Evolutionary conservation across 331 rosid genomes (phyloP).

Genomic region (Erythrophleum ivorense): DNA sequence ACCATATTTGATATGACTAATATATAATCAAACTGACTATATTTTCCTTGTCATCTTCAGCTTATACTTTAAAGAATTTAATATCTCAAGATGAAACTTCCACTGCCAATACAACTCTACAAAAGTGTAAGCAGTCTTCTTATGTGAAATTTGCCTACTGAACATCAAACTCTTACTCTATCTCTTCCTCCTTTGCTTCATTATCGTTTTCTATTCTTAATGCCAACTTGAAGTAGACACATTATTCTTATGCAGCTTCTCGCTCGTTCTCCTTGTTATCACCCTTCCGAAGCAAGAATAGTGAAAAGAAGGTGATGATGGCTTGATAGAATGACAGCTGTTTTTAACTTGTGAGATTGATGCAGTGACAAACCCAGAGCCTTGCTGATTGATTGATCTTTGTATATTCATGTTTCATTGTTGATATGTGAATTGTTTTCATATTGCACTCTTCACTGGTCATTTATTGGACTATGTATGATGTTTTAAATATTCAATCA

Average conservation of each 20-base stretch:
- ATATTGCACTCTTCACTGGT: slow-evolving; percentile 7
- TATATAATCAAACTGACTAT: slow-evolving; percentile 35
- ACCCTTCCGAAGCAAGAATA: slow-evolving; percentile 84
- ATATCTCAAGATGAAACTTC: slow-evolving; percentile 88
- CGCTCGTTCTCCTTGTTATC: slow-evolving; percentile 91
- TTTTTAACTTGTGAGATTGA: slow-evolving; percentile 41
- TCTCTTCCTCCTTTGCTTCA: neutral
- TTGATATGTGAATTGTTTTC: slow-evolving; percentile 42
- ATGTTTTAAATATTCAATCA: slow-evolving; percentile 20
- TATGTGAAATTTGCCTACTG: slow-evolving; percentile 21
- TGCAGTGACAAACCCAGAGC: slow-evolving; percentile 32
- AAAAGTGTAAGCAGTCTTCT: slow-evolving; percentile 68
- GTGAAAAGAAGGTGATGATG: slow-evolving; percentile 71
- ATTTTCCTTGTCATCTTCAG: slow-evolving; percentile 55
- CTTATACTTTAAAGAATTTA: slow-evolving; percentile 82
- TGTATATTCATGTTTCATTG: slow-evolving; percentile 47
- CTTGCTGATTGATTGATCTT: slow-evolving; percentile 39
- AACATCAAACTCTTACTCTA: slow-evolving; percentile 27
- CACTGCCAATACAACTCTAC: slow-evolving; percentile 57
- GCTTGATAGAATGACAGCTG: slow-evolving; percentile 47
- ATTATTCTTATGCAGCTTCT: slow-evolving; percentile 63
- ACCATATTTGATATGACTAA: slow-evolving; percentile 15
- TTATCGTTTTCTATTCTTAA: slow-evolving; percentile 30
- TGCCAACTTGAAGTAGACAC: slow-evolving; percentile 9
- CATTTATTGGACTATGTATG: slow-evolving; percentile 39